These are phyloP conservation scores for Phytophthora cactorum DNA, from an alignment of 352 stramenopile species.

Conservation along the genomic window DNA sequence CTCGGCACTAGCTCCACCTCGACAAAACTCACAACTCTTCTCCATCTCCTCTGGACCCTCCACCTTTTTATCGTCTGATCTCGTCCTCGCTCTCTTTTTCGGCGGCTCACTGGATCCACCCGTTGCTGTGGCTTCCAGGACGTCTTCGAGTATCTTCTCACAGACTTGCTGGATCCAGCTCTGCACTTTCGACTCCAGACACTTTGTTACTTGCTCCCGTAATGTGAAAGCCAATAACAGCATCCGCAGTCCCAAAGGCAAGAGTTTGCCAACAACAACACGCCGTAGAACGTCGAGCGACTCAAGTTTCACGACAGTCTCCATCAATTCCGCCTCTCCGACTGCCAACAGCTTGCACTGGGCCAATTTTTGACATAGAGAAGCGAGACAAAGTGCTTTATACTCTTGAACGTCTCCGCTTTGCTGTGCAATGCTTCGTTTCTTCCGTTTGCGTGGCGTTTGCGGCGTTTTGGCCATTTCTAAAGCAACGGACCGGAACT, in stretches of 20 bases:
- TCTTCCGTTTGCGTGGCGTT: constrained; percentile 38
- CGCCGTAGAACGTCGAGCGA: constrained; percentile 27
- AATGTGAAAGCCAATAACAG: constrained; percentile 41
- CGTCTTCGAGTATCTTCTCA: constrained; percentile 48
- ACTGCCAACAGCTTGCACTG: constrained; percentile 46
- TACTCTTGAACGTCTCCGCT: constrained; percentile 18
- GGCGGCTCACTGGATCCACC: constrained; percentile 5
- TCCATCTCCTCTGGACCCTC: neutral
- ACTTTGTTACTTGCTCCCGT: constrained; percentile 18
- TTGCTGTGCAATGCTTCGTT: constrained; percentile 21
- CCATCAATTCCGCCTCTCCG: constrained; percentile 24
- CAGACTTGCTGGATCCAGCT: constrained; percentile 44
- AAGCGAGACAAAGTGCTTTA: constrained; percentile 35
- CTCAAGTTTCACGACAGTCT: constrained; percentile 24
- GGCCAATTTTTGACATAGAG: constrained; percentile 44
- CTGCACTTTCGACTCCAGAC: constrained; percentile 16
- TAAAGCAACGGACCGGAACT: constrained; percentile 29
- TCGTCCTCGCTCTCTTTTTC: constrained; percentile 21
- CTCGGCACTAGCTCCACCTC: constrained; percentile 23
- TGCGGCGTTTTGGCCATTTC: constrained; percentile 29
- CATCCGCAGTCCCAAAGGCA: constrained; percentile 39
- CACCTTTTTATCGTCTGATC: constrained; percentile 8
- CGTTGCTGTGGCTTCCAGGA: constrained; percentile 38
- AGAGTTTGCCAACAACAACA: constrained; percentile 21
- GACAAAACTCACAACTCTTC: constrained; percentile 35